Base-by-base conservation (phyloP, 768 basidiomycete genomes). In the Russula sp. region DNA sequence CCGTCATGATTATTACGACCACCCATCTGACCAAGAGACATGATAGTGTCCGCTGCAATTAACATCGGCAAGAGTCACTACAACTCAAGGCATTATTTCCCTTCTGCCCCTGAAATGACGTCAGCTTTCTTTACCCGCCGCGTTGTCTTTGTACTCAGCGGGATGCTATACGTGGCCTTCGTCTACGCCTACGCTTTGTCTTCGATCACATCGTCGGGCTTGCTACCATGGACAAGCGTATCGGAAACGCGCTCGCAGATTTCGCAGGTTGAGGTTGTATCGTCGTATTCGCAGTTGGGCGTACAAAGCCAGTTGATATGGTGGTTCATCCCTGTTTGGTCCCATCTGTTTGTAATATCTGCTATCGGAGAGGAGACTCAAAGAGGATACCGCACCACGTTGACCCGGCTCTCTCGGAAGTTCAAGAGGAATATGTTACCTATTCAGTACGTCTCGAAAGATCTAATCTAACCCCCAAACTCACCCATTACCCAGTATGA, bases 241-340 rank as follows among this genome's bases (percentile, higher is more conserved):
- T 58, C 68, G 11, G 55, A 64, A 55, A 51, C 58, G 22, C 66
- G 62, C 46, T 52, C 66, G 30, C 44, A 62, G 32, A 26, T 67
- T 58, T 50, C 48, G 34, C 38, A 48, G 14, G 40, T 69, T 42
- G 66, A 60, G 28, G 28, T 62, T 34, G 38, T 64, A 9, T 28
- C 58, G 8, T 46, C 59, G 7, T 38, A 52, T 13, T 57, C 63
- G 18, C 53, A 34, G 11, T 42, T 51, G n/a, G 36, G 42, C 24
- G 3, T 64, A 34, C 58, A 52, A 34, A 61, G 53, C 22, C 40
- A 69, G 54, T 60, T 69, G 20, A 50, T 67, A 20, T 69, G 68
- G 68, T 69, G 68, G 68, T 64, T 67, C 26, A 64, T 67, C 28
- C 68, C 68, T 3, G 18, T 64, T 13, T 69, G 62, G 66, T 67